Conservation (phyloP, 2,329 filamentous ascomycete genomes). For the Ophiognomonia clavigignenti-juglandacearum region DNA sequence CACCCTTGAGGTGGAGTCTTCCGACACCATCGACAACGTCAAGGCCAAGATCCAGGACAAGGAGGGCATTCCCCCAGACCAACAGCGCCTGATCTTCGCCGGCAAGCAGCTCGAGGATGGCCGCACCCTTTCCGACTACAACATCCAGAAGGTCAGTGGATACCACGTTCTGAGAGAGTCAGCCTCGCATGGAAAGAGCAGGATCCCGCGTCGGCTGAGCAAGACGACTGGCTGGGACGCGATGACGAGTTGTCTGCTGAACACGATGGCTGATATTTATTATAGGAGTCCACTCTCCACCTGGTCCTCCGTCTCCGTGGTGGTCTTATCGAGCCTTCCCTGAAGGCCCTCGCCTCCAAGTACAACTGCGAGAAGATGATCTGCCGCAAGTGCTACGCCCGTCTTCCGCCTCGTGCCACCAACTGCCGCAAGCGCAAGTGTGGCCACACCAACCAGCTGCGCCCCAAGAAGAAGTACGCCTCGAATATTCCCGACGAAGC, state of each 20-base stretch:
- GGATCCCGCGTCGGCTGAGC: constrained; percentile 4
- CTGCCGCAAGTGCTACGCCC: constrained; percentile 99
- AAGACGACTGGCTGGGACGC: background rate
- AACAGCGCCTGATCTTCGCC: constrained; percentile 98
- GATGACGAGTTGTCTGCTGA: background rate
- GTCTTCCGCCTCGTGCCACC: constrained; percentile 95
- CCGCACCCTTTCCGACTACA: constrained; percentile 95
- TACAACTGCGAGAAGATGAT: constrained; percentile 99
- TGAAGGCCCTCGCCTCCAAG: constrained; percentile 97
- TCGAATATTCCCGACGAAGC: background rate
- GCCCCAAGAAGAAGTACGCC: constrained; percentile 96
- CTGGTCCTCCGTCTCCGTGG: constrained; percentile 97
- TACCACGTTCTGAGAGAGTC: background rate
- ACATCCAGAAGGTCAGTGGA: constrained; percentile 89
- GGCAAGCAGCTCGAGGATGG: constrained; percentile 99
- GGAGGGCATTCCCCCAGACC: constrained; percentile 96
- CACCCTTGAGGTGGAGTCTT: constrained; percentile 98
- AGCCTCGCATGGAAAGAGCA: background rate
- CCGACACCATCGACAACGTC: constrained; percentile 99
- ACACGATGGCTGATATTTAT: constrained; percentile 13
- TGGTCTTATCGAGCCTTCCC: constrained; percentile 98
- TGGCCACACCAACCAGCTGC: constrained; percentile 99
- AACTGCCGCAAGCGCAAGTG: constrained; percentile 99
- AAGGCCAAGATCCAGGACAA: constrained; percentile 99
- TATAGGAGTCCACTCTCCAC: constrained; percentile 93